Percentiles rank a stretch among this genome's conserved stretches.
Conservation (phyloP, 2,329 filamentous ascomycete genomes). For the Scytalidium sp. region DNA sequence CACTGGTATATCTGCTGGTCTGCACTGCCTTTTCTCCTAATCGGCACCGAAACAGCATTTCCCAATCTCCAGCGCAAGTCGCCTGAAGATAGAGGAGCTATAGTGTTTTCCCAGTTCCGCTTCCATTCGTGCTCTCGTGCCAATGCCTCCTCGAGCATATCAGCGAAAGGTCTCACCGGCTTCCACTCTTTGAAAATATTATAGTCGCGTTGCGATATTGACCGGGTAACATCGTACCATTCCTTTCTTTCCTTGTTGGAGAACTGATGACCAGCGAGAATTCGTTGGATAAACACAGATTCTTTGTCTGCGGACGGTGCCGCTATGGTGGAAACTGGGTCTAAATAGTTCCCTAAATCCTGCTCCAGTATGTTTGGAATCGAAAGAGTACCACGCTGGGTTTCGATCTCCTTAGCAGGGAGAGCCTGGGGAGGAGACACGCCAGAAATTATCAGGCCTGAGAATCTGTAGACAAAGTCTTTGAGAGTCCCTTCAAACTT, state of each 20-base stretch:
- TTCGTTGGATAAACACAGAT: neutral
- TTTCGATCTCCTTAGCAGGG: neutral
- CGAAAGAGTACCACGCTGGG: neutral
- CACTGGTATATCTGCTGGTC: neutral
- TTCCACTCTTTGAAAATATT: slow-evolving; percentile 3
- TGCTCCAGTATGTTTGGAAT: neutral
- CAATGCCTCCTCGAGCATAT: slow-evolving; percentile 7
- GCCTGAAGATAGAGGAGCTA: neutral
- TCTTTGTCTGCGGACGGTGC: neutral
- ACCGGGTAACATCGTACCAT: neutral
- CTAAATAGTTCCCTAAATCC: neutral
- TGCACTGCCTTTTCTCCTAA: neutral
- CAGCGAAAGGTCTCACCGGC: slow-evolving; percentile 2
- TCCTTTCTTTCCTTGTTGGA: neutral
- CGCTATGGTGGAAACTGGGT: neutral
- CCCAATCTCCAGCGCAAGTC: neutral
- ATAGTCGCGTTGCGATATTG: neutral
- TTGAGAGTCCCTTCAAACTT: neutral
- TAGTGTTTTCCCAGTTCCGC: slow-evolving; percentile 1
- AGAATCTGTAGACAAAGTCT: slow-evolving; percentile 8
- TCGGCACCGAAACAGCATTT: neutral
- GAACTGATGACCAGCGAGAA: neutral
- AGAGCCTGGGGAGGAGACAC: neutral
- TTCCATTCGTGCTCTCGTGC: slow-evolving; percentile 9
- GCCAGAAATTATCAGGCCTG: neutral